A percentile compares a stretch with the other conserved stretches of the same genome.
These are phyloP conservation scores for Ceratobasidium sp. DNA, from an alignment of 1,284 basidiomycete genomes.

Conservation along the genomic window DNA sequence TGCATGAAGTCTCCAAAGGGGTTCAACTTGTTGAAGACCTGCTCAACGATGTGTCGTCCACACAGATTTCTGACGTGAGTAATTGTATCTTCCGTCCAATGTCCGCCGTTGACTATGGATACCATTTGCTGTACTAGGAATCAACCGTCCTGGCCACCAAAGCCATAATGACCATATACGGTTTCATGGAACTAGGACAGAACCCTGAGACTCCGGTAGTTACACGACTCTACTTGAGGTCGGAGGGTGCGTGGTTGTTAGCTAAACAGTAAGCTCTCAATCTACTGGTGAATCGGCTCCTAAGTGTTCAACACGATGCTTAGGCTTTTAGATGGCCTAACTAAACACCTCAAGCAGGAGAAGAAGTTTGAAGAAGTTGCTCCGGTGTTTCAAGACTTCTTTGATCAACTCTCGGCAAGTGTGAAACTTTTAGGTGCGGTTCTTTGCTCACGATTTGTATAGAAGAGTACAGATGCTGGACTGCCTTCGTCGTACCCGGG, in stretches of 20 bases:
- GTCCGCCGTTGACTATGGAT: no score
- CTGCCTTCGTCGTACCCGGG: conserved; percentile 8
- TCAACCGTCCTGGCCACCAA: conserved; percentile 15
- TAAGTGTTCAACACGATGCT: neutral
- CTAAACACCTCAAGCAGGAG: neutral
- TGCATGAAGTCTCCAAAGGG: neutral
- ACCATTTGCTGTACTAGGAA: neutral
- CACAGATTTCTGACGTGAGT: neutral
- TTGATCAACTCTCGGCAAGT: neutral
- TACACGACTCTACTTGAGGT: neutral
- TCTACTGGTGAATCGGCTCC: neutral
- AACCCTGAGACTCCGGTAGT: neutral
- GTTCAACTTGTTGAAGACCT: neutral
- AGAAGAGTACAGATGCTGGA: neutral
- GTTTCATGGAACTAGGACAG: conserved; percentile 3
- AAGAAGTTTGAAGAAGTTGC: neutral
- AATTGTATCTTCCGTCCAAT: neutral
- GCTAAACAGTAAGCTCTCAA: conserved; percentile 3
- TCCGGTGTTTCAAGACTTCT: neutral
- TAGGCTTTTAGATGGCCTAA: neutral
- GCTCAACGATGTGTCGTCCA: neutral
- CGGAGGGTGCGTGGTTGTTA: neutral
- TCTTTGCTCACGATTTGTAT: neutral
- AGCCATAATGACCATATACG: conserved; percentile 23
- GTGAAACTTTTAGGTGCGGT: neutral